Evolutionary conservation across 495 filamentous ascomycete species (phyloP), one percentile per base, ranked within the genome.

Genomic region (Xylaria bambusicola): DNA sequence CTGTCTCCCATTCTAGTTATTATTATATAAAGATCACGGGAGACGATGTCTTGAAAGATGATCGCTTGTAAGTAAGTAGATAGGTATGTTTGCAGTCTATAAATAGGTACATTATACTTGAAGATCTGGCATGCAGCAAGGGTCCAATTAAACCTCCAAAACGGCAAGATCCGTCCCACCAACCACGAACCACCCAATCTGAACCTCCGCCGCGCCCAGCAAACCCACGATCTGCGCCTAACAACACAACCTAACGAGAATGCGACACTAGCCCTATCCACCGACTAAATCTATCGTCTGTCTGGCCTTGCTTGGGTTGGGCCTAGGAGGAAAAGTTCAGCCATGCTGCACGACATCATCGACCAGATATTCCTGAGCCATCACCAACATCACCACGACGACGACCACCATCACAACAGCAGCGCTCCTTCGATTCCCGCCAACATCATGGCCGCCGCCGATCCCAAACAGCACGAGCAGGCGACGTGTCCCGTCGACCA

Each of bases 401-500:
- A n/a, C n/a, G n/a, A n/a, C n/a, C n/a, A n/a, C n/a, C n/a, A n/a
- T n/a, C n/a, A n/a, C n/a, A n/a, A n/a, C n/a, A n/a, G n/a, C n/a
- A n/a, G n/a, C n/a, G 20, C 13, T 8, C 46, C 26, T 40, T 17
- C 35, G 9, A 5, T 36, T 20, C 2, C n/a, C 1, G 12, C 27
- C 6, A 46, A 26, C 29, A 21, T 18, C 31, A 52, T 59, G 47
- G 41, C 47, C 36, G 13, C n/a, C n/a, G n/a, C 42, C 41, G 57
- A 53, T n/a, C 12, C 26, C 18, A 52, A 52, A 38, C 18, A 66
- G 17, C 42, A 51, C 27, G 56, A 66, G 17, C 42, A 51, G 35
- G 56, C 61, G 10, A 77, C 80, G 60, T 97, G 94, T 66, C 94
- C 94, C 2, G 90, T 97, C 60, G 92, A 97, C 74, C 89, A 89